A percentile compares a stretch with the other conserved stretches of the same genome.
phyloP scores from a whole-genome alignment of 2,329 filamentous ascomycete genomes.

The Aspergillus chevalieri region DNA sequence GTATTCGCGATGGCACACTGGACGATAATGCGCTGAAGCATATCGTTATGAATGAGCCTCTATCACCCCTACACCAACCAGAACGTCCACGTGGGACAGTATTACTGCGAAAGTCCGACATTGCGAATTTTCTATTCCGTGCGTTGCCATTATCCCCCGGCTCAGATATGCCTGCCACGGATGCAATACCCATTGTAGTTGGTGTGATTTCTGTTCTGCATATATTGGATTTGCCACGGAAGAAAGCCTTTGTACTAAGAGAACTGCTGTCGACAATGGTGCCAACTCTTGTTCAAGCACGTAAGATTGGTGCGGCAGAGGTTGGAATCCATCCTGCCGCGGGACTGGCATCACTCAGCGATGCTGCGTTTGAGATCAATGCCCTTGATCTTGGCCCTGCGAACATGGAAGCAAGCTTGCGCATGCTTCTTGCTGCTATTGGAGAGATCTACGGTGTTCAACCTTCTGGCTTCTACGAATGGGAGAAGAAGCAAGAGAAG shows the following conservation, averaged over 20 bases:
- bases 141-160: constrained; percentile 60
- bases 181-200: constrained; percentile 71
- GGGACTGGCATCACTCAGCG: constrained; percentile 67
- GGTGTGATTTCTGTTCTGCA: constrained; percentile 85
- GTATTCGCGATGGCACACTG: constrained; percentile 46
- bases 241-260: constrained; percentile 83
- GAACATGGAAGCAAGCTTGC: constrained; percentile 38
- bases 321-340: constrained; percentile 92
- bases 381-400: constrained; percentile 36
- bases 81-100: constrained; percentile 31
- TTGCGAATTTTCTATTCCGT: constrained; percentile 59
- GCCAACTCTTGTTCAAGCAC: constrained; percentile 77
- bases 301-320: constrained; percentile 90
- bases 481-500: constrained; percentile 18
- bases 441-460: constrained; percentile 38
- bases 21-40: constrained; percentile 50
- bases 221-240: constrained; percentile 70
- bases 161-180: constrained; percentile 63
- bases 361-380: constrained; percentile 42
- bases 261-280: constrained; percentile 80
- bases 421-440: constrained; percentile 31
- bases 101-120: constrained; percentile 55
- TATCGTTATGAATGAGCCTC: constrained; percentile 51
- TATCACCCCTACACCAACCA: constrained; percentile 27
- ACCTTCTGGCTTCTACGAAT: constrained; percentile 28